Evolutionary conservation across 208 protist genomes (phyloP), one percentile per base, ranked within the genome.

Genomic region (Leishmania major): DNA sequence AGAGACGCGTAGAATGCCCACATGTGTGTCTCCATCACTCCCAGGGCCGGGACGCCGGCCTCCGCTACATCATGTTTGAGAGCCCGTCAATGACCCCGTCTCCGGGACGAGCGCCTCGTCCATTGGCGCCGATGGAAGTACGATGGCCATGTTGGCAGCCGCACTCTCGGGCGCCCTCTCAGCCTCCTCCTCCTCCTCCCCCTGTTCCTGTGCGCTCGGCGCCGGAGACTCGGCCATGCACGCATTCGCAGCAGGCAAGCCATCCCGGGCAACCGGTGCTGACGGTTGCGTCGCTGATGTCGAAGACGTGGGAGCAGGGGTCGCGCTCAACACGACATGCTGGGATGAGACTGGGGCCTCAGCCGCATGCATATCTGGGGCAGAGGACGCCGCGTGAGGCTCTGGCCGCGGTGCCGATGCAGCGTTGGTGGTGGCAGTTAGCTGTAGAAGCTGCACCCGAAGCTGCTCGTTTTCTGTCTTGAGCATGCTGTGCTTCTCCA

Each of bases 401-500:
- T 75, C 53, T 47, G 55, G n/a, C 17, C n/a, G 67, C 19, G 75
- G 53, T 43, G 66, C 13, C 0, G 76, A 6, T 17, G 79, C 31
- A 11, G 37, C 45, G 45, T 17, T 73, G 28, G n/a, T 13, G n/a
- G 75, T 8, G 59, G 53, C 57, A 7, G 57, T 78, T 3, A 85
- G 43, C 53, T 83, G 31, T 11, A 51, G 74, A 55, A 90, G 25
- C 77, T 88, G 77, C 13, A 64, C 73, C 43, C 81, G 80, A 49
- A 88, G 60, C 28, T 49, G 35, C 28, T 78, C 79, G 53, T 87
- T 88, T 64, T 92, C 88, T 1, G 67, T 7, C 22, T 75, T 76
- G 37, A 92, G 75, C 17, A 53, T 15, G 13, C 69, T 84, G 59
- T 90, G 82, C 72, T 90, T 84, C 83, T 87, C 89, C 49, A 92